Conservation (phyloP, 148 eudicot genomes). For the Limonium bicolor region DNA sequence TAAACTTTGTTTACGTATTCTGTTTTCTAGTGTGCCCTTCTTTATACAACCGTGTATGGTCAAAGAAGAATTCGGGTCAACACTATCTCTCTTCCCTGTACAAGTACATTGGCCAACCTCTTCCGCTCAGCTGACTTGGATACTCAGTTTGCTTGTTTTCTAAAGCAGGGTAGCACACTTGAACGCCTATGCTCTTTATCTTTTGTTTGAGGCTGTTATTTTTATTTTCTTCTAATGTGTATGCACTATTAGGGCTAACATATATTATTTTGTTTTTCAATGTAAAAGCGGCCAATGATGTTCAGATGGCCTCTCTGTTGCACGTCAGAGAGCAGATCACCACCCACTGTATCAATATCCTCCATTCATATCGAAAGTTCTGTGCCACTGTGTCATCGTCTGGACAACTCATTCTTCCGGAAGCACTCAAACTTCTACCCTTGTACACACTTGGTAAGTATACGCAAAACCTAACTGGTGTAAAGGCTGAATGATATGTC, state of each 20-base stretch:
- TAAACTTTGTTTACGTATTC: slow-evolving; percentile 1
- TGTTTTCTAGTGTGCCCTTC: slow-evolving; percentile 70
- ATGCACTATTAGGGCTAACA: too few species aligned
- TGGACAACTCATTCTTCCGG: slow-evolving; percentile 97
- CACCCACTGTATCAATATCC: slow-evolving; percentile 64
- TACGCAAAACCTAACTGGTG: not conserved
- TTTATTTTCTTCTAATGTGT: too few species aligned
- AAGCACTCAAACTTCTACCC: slow-evolving; percentile 90
- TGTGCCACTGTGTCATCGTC: slow-evolving; percentile 82
- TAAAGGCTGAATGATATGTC: too few species aligned
- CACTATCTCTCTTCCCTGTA: slow-evolving; percentile 84
- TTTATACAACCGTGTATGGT: slow-evolving; percentile 89
- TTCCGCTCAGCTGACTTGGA: slow-evolving; percentile 94
- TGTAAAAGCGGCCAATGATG: slow-evolving; percentile 56
- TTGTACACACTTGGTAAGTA: slow-evolving; percentile 78
- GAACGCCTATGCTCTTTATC: not conserved
- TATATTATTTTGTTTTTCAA: slow-evolving; percentile 10
- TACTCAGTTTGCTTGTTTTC: slow-evolving; percentile 80
- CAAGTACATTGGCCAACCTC: slow-evolving; percentile 65
- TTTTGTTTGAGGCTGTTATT: too few species aligned
- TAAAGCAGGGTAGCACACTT: slow-evolving; percentile 65
- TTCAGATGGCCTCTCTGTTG: slow-evolving; percentile 54
- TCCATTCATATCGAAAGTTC: slow-evolving; percentile 80
- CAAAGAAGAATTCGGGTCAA: slow-evolving; percentile 91
- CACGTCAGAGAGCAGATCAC: slow-evolving; percentile 82